phyloP scores from a whole-genome alignment of 495 filamentous ascomycete genomes.

The Daldinia bambusicola region DNA sequence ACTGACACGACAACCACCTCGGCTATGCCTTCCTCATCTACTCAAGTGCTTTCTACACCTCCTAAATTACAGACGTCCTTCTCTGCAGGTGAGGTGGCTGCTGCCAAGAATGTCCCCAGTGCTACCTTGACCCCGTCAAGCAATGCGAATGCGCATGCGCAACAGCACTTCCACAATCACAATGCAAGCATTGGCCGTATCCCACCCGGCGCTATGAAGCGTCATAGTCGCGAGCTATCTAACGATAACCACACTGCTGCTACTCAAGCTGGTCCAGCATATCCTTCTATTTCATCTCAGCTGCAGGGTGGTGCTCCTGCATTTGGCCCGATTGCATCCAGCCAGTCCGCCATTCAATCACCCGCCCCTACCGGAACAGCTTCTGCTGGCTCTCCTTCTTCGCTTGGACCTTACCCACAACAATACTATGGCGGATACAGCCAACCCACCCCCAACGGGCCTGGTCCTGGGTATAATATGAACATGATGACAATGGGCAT shows the following conservation, averaged over 20 bases:
- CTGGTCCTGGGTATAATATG: slow-evolving; percentile 55
- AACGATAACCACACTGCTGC: slow-evolving; percentile 53
- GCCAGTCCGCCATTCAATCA: slow-evolving; percentile 46
- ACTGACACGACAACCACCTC: slow-evolving; percentile 44
- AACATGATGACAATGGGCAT: slow-evolving; percentile 68
- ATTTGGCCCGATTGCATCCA: slow-evolving; percentile 65
- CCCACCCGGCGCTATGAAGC: slow-evolving; percentile 68
- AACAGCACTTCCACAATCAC: slow-evolving; percentile 84
- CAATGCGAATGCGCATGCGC: slow-evolving; percentile 72
- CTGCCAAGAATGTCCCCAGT: slow-evolving; percentile 68
- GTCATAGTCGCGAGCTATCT: slow-evolving; percentile 74
- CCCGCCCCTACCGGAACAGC: slow-evolving; percentile 48
- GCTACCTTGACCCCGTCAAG: slow-evolving; percentile 43
- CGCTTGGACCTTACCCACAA: slow-evolving; percentile 48
- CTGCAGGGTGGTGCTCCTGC: slow-evolving; percentile 81
- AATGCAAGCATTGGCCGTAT: slow-evolving; percentile 84
- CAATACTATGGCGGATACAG: slow-evolving; percentile 56
- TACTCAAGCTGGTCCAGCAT: slow-evolving; percentile 58
- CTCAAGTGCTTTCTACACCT: slow-evolving; percentile 61
- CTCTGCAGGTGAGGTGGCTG: slow-evolving; percentile 91
- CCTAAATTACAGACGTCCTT: slow-evolving; percentile 86
- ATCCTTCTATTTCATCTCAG: slow-evolving; percentile 69
- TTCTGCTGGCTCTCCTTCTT: slow-evolving; percentile 49
- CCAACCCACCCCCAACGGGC: slow-evolving; percentile 36
- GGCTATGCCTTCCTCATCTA: slow-evolving; percentile 52